Percentiles rank a stretch among this genome's conserved stretches.
Evolutionary conservation across 2,329 filamentous ascomycete genomes (phyloP).

Genomic region (Gnomoniopsis sp.): DNA sequence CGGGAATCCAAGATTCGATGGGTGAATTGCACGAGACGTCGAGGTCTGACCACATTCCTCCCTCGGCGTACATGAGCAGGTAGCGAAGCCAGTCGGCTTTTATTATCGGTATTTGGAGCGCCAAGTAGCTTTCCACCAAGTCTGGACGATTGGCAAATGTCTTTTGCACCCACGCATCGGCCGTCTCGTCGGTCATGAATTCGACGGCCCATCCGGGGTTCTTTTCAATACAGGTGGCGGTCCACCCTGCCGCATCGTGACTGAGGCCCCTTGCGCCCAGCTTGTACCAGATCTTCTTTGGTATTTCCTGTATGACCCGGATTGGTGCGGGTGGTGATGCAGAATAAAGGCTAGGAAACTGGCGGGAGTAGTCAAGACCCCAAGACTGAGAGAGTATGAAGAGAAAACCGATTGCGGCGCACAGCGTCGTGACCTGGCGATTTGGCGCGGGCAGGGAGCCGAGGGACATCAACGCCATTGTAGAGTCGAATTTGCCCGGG

Average conservation of each 20-base stretch:
- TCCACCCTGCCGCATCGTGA: not conserved
- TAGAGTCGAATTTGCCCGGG: not conserved
- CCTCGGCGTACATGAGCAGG: conserved; percentile 27
- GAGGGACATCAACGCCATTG: not conserved
- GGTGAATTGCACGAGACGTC: conserved; percentile 56
- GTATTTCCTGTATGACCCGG: not conserved
- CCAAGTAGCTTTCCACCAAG: not conserved
- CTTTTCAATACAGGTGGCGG: not conserved
- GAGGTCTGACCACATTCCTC: conserved; percentile 53
- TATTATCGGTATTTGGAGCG: not conserved
- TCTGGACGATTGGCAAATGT: not conserved
- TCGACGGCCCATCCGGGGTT: not conserved
- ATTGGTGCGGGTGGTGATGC: not conserved
- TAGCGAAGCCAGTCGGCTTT: conserved; percentile 27
- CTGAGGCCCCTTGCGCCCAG: not conserved
- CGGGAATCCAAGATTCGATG: conserved; percentile 33
- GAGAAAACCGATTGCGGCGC: not conserved
- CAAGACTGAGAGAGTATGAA: not conserved
- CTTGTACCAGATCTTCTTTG: not conserved
- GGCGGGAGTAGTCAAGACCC: not conserved
- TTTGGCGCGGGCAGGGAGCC: not conserved
- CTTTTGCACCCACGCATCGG: not conserved
- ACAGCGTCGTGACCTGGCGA: not conserved
- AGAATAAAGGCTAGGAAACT: not conserved
- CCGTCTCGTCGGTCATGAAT: not conserved